A percentile compares a stretch with the other conserved stretches of the same genome.
Conservation (phyloP, 2,329 filamentous ascomycete genomes). For the Paraphoma sp. region DNA sequence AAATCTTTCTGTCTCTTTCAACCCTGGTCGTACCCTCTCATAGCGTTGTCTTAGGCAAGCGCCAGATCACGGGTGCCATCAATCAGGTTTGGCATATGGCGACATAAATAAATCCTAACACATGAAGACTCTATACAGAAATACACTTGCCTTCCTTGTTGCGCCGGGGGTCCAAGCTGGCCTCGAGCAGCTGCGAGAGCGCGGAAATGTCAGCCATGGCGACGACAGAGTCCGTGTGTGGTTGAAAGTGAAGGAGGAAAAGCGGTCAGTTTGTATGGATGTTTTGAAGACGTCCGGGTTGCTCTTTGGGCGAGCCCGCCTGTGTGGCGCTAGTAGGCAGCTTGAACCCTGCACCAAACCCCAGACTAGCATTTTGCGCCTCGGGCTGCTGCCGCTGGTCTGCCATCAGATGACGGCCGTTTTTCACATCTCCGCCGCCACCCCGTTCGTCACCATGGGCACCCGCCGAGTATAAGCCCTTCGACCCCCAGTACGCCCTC, state of each 20-base stretch:
- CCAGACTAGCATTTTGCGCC: slow-evolving; percentile 18
- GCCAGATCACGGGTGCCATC: no score
- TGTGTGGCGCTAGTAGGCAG: background rate
- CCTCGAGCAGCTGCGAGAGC: slow-evolving; percentile 84
- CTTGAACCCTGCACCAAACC: slow-evolving; percentile 8
- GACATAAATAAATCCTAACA: no score
- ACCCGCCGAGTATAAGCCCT: background rate
- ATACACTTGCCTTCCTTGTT: slow-evolving; percentile 80
- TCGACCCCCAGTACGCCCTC: background rate
- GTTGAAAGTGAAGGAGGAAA: slow-evolving; percentile 5
- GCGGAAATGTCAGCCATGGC: slow-evolving; percentile 67
- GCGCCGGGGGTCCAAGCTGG: slow-evolving; percentile 85
- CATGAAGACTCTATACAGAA: slow-evolving; percentile 16
- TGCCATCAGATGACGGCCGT: slow-evolving; percentile 11
- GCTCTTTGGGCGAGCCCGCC: slow-evolving; percentile 22
- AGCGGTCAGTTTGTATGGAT: background rate
- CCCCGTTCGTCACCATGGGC: slow-evolving; percentile 3
- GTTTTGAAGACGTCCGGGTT: slow-evolving; percentile 1
- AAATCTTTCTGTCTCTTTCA: background rate
- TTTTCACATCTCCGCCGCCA: slow-evolving; percentile 1
- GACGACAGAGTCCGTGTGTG: slow-evolving; percentile 2
- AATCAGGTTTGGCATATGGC: no score
- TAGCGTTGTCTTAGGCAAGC: no score
- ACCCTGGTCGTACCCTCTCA: background rate
- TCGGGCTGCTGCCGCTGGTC: background rate